Evolutionary conservation across 768 basidiomycete species (phyloP), one percentile per base, ranked within the genome.

Genomic region (Tephrocybe sp.): DNA sequence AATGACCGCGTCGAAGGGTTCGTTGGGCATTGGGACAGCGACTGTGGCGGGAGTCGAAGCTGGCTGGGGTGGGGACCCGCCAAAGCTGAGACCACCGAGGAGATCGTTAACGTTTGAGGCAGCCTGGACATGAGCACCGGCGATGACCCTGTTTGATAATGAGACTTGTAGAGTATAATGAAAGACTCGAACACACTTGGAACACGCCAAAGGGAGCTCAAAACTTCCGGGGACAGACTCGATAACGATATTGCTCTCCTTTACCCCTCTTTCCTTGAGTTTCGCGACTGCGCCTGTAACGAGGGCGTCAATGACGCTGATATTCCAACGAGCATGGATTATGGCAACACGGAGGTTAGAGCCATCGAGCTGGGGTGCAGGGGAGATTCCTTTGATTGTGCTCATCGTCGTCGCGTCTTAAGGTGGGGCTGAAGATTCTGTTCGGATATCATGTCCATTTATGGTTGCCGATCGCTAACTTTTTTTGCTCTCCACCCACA

Each of bases 251-350:
- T 98, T 95, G 65, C 77, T 76, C 45, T 91, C 83, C 72, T 89
- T 89, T 56, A 98, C 96, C 20, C 96, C 96, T 31, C 78, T 74
- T 61, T 84, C 83, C 70, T 84, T 87, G 58, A 99, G 79, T 65
- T 92, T 94, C 17, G 74, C 71, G 48, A 92, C 69, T 3, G 88
- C 82, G 33, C 97, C 97, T 1, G 79, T 70, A 51, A 99, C 73
- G 44, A 99, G 82, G 10, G 92, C 83, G 11, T 90, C 85, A 62
- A 98, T 89, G 63, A 99, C 84, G 16, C 72, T 63, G 58, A 83
- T 84, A 74, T 99, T 99, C 97, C 97, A 99, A 72, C 94, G 77
- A 14, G 93, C 92, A 66, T 98, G 96, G 6, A 98, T 89, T 64
- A 98, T 95, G 62, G 90, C 91, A 46, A 97, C 71, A 51, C 95